A percentile compares a stretch with the other conserved stretches of the same genome.
Evolutionary conservation across 106 monocot genomes (phyloP).

Genomic region (Gastrodia elata): DNA sequence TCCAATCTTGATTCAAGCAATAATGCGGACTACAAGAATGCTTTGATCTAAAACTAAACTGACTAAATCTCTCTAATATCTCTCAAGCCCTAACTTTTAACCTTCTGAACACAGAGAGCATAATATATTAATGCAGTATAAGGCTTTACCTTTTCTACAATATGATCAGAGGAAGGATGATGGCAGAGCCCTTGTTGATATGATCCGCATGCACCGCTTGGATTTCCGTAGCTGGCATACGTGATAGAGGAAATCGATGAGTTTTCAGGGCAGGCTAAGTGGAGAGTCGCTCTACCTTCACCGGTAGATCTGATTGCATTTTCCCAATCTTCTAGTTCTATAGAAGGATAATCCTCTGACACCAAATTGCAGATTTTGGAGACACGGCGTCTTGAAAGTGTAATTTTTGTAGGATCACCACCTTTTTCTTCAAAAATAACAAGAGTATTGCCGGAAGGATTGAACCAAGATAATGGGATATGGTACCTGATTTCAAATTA

Average conservation of each 20-base stretch:
- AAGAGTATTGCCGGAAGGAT: constrained; percentile 57
- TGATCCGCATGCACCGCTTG: constrained; percentile 55
- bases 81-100: not conserved
- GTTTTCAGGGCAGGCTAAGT: constrained; percentile 45
- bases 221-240: constrained; percentile 91
- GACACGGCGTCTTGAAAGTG: constrained; percentile 50
- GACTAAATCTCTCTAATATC: too few relatives aligned
- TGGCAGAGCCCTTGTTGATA: constrained; percentile 67
- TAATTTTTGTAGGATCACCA: constrained; percentile 85
- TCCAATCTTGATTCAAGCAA: not conserved
- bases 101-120: too few relatives aligned
- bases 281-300: constrained; percentile 22
- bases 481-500: constrained; percentile 61
- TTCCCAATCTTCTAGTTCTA: constrained; percentile 36
- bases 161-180: constrained; percentile 38
- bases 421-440: constrained; percentile 93
- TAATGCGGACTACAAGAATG: not conserved
- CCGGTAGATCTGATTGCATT: constrained; percentile 4
- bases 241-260: constrained; percentile 40
- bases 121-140: not conserved
- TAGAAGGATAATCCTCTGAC: constrained; percentile 49
- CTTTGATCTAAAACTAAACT: too few relatives aligned
- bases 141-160: constrained; percentile 55
- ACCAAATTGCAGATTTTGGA: constrained; percentile 45
- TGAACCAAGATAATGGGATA: constrained; percentile 94